Conservation (phyloP, 2,329 filamentous ascomycete genomes). For the Fusarium robinianum region DNA sequence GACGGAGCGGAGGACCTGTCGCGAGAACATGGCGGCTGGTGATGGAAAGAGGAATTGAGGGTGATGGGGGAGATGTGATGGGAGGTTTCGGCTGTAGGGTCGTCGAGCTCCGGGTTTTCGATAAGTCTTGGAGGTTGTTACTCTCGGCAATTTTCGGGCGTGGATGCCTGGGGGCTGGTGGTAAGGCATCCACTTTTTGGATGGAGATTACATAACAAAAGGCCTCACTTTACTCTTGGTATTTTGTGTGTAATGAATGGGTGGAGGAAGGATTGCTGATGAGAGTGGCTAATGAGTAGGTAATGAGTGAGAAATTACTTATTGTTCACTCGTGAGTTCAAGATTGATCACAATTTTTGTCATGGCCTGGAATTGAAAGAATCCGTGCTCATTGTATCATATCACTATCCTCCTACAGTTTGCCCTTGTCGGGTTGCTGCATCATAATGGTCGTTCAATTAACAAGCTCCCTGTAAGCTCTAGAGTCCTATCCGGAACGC, state of each 20-base stretch:
- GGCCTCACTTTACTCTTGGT: background rate
- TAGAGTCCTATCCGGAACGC: conserved; percentile 14
- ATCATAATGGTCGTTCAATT: conserved; percentile 30
- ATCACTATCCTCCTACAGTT: background rate
- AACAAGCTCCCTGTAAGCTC: conserved; percentile 11
- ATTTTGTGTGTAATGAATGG: no score
- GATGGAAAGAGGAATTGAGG: conserved; percentile 9
- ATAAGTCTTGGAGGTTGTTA: conserved; percentile 42
- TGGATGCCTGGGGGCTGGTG: conserved; percentile 44
- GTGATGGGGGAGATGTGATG: conserved; percentile 28
- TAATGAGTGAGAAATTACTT: background rate
- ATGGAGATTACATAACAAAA: conserved; percentile 36
- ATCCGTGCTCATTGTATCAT: background rate
- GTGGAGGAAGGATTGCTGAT: no score
- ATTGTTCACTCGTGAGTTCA: background rate
- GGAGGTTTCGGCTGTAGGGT: conserved; percentile 33
- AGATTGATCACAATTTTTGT: background rate
- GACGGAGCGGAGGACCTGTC: conserved; percentile 61
- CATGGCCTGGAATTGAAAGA: background rate
- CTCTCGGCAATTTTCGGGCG: conserved; percentile 50
- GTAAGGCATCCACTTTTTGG: conserved; percentile 45
- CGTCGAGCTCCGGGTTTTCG: conserved; percentile 37
- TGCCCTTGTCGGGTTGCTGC: conserved; percentile 4
- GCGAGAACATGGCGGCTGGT: conserved; percentile 58
- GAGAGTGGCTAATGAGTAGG: no score